Conservation (phyloP, 2,329 filamentous ascomycete genomes). For the Plectosphaerella sp. region DNA sequence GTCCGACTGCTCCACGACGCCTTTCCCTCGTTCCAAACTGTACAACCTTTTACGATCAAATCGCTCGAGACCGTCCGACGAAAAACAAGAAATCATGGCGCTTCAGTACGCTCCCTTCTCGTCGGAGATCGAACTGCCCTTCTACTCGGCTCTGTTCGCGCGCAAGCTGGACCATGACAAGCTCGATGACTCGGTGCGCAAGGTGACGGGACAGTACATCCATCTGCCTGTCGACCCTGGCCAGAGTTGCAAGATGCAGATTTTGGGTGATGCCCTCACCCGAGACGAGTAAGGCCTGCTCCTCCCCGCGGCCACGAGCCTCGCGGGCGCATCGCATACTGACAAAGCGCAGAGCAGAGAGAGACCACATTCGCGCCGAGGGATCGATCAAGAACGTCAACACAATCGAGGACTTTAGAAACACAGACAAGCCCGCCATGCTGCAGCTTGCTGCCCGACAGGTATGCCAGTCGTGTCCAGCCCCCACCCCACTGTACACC, state of each 20-base stretch:
- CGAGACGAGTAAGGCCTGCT: slow-evolving; percentile 65
- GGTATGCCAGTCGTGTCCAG: slow-evolving; percentile 40
- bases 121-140: slow-evolving; percentile 91
- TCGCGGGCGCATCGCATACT: slow-evolving; percentile 11
- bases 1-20: no score
- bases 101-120: slow-evolving; percentile 80
- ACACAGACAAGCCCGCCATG: slow-evolving; percentile 72
- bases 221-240: slow-evolving; percentile 69
- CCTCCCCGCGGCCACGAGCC: slow-evolving; percentile 1
- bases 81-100: slow-evolving; percentile 15
- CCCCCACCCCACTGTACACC: background rate
- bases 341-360: slow-evolving; percentile 52
- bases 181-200: slow-evolving; percentile 87
- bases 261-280: slow-evolving; percentile 80
- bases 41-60: background rate
- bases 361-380: slow-evolving; percentile 74
- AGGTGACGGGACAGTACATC: slow-evolving; percentile 85
- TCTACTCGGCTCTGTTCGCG: slow-evolving; percentile 87
- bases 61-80: background rate
- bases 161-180: slow-evolving; percentile 97
- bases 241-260: slow-evolving; percentile 82
- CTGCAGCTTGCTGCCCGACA: slow-evolving; percentile 75
- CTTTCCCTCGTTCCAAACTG: background rate
- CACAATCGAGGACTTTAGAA: slow-evolving; percentile 89
- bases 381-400: slow-evolving; percentile 96